These are phyloP conservation scores for Staphylotrichum tortipilum DNA, from an alignment of 495 filamentous ascomycete genomes.

Conservation along the genomic window DNA sequence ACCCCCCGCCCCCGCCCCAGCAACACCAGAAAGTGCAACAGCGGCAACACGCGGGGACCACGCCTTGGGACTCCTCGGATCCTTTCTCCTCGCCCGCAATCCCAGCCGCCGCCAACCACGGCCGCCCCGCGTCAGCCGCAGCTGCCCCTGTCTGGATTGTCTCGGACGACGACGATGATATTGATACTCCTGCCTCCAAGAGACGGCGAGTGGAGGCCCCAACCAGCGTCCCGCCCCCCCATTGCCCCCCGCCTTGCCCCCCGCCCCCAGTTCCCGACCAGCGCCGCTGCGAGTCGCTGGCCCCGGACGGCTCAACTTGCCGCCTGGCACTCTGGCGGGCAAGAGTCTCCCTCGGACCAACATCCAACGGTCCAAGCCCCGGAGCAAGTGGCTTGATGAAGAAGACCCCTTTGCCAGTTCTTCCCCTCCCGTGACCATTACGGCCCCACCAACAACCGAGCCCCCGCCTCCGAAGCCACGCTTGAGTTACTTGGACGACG, in stretches of 20 bases:
- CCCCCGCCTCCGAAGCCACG: too few species aligned
- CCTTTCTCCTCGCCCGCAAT: background rate
- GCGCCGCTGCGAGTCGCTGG: background rate
- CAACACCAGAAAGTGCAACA: background rate
- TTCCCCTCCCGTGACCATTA: too few species aligned
- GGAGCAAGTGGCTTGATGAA: background rate
- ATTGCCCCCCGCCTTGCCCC: too few species aligned
- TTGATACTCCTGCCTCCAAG: conserved; percentile 12
- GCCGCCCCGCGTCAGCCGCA: background rate
- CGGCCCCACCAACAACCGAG: too few species aligned
- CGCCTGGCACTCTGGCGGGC: too few species aligned
- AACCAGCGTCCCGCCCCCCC: too few species aligned
- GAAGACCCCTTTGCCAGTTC: conserved; percentile 14
- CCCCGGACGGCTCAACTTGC: background rate
- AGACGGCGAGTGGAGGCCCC: conserved; percentile 22
- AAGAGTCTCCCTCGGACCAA: background rate
- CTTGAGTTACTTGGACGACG: too few species aligned
- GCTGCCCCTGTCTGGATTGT: conserved; percentile 22
- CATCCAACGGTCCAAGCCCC: background rate
- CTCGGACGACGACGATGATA: conserved; percentile 36
- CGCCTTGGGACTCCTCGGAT: too few species aligned
- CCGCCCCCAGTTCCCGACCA: background rate
- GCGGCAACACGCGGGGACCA: background rate
- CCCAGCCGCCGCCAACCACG: too few species aligned
- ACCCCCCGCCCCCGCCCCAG: background rate